Evolutionary conservation across 2,329 filamentous ascomycete genomes (phyloP).

Genomic region (Botrytis medusae): DNA sequence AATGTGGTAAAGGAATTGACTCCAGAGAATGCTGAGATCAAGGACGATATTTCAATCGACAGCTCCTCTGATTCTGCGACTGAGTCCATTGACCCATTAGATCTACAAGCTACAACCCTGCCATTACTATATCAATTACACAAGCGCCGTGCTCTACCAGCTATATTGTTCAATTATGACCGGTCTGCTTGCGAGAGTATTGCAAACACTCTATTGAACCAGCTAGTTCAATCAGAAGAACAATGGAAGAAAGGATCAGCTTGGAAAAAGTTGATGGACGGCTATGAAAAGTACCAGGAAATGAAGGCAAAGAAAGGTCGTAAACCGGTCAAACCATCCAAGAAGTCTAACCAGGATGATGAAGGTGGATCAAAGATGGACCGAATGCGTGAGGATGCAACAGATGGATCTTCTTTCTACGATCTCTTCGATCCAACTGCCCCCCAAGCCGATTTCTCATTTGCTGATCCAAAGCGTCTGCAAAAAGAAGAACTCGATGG

Average conservation of each 20-base stretch:
- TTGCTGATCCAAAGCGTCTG: constrained; percentile 62
- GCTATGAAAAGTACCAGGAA: constrained; percentile 59
- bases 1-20: constrained; percentile 49
- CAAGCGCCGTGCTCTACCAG: constrained; percentile 64
- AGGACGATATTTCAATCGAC: constrained; percentile 12
- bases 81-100: constrained; percentile 34
- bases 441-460: constrained; percentile 63
- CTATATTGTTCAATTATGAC: constrained; percentile 77
- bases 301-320: constrained; percentile 46
- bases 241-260: constrained; percentile 55
- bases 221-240: constrained; percentile 55
- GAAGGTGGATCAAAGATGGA: constrained; percentile 56
- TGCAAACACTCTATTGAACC: constrained; percentile 49
- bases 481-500: constrained; percentile 57
- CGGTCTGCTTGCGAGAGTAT: constrained; percentile 63
- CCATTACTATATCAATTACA: constrained; percentile 61
- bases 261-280: constrained; percentile 61
- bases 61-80: constrained; percentile 29
- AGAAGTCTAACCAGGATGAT: constrained; percentile 48
- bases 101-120: constrained; percentile 50
- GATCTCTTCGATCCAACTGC: constrained; percentile 66
- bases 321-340: constrained; percentile 44
- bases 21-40: constrained; percentile 17
- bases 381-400: constrained; percentile 55
- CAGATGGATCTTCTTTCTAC: constrained; percentile 55